Evolutionary conservation across 805 yeast species (phyloP), one percentile per base, ranked within the genome.

Genomic region (Sporopachydermia lactativora): DNA sequence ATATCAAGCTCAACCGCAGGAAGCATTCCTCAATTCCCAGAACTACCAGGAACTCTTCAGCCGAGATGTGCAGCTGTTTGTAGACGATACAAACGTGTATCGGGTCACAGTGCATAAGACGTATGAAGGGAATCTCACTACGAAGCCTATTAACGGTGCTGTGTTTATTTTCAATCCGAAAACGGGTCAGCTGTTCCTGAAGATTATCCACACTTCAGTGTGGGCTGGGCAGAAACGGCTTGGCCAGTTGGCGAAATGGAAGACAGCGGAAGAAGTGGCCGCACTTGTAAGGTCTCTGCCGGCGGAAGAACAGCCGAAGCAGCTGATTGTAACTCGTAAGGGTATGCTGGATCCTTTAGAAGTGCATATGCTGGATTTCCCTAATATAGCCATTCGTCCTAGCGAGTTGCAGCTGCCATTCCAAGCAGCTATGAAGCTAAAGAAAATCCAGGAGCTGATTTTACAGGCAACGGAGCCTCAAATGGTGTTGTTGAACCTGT

Each of bases 161-260:
- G 73, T 89, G 4, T 84, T 89, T 54, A 84, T 85, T 47, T 62
- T 92, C 53, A 84, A 89, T 53, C 96, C 98, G 1, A 76, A 77
- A 49, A 74, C 88, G 1, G 98, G 98, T 28, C 96, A 88, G 54
- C 59, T 92, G 39, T 86, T 82, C 54, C 66, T 92, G 59, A 85
- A 84, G 54, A 74, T 92, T 41, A 84, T 92, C 44, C 97, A 89
- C 52, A 84, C 94, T 0, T 81, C 94, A 4, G 95, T 85, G 2
- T 92, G 96, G 94, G 80, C 95, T 3, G 99, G 99, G 15, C 97
- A 92, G 58, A 88, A 85, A 52, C 79, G 96, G 51, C 68, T 89
- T 45, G 80, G 92, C 18, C 96, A 92, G 54, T 62, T 92, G 47
- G 88, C 97, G 1, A 92, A 92, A 55, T 92, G 98, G 98, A 92